A percentile compares a stretch with the other conserved stretches of the same genome.
Conservation (phyloP, 2,329 filamentous ascomycete genomes). For the Fusarium nygamai region DNA sequence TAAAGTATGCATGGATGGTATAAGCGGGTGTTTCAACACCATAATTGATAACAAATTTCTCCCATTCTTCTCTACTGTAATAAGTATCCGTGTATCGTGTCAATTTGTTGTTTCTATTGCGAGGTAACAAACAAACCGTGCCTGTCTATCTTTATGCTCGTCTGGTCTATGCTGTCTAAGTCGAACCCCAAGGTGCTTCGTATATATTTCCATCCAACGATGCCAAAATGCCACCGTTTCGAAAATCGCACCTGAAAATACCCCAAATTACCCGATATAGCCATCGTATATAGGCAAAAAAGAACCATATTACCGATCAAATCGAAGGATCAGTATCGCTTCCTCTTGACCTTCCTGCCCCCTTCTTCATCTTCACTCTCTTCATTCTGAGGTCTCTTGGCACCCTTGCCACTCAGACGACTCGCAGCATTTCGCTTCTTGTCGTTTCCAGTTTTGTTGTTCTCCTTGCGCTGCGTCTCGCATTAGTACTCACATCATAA, state of each 20-base stretch:
- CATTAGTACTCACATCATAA: neutral
- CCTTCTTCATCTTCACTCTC: constrained; percentile 3
- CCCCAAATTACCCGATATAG: neutral
- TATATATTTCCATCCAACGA: neutral
- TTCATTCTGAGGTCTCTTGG: constrained; percentile 26
- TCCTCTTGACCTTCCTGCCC: neutral
- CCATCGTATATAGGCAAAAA: neutral
- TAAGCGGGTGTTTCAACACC: constrained; percentile 25
- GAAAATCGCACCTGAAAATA: neutral
- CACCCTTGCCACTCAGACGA: constrained; percentile 12
- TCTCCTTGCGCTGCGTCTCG: constrained; percentile 28
- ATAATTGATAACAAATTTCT: constrained; percentile 20
- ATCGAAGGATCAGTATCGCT: neutral
- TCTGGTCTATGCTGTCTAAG: neutral
- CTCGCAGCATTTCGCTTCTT: constrained; percentile 28
- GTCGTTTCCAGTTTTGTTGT: constrained; percentile 40
- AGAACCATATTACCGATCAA: neutral
- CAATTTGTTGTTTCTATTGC: neutral
- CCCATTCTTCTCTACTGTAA: neutral
- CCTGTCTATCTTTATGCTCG: neutral
- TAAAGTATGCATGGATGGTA: constrained; percentile 4
- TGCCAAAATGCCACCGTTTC: neutral
- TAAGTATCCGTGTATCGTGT: neutral
- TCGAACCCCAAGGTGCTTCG: neutral
- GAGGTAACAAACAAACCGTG: neutral